Evolutionary conservation across 192 early-diverging fungal species (phyloP).

Genomic region (Umbelopsis sp.): DNA sequence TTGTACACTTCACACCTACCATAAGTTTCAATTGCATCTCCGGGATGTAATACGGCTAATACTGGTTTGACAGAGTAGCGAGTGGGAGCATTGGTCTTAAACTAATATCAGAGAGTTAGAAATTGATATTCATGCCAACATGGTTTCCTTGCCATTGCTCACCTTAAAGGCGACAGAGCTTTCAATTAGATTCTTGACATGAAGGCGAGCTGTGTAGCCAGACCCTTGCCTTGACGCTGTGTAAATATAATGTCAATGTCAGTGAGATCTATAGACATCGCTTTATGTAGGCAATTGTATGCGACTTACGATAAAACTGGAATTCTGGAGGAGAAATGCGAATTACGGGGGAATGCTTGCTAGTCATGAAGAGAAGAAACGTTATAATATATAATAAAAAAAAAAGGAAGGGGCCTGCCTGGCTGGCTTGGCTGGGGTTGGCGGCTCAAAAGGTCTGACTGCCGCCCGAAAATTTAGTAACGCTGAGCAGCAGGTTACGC

Average conservation of each 20-base stretch:
- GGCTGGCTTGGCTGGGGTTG: no score
- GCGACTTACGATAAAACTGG: slow-evolving; percentile 18
- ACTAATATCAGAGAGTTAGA: slow-evolving; percentile 16
- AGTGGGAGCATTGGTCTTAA: slow-evolving; percentile 49
- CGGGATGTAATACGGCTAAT: slow-evolving; percentile 40
- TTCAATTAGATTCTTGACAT: slow-evolving; percentile 36
- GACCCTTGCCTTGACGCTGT: slow-evolving; percentile 40
- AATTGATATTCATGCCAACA: background rate
- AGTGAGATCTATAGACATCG: background rate
- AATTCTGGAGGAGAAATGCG: slow-evolving; percentile 27
- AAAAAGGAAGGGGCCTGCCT: no score
- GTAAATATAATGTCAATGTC: background rate
- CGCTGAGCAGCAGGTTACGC: slow-evolving; percentile 1
- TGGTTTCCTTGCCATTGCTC: background rate
- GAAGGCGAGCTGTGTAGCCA: slow-evolving; percentile 41
- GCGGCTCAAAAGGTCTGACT: background rate
- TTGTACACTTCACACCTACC: slow-evolving; percentile 20
- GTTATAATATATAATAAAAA: background rate
- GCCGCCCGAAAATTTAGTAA: slow-evolving; percentile 3
- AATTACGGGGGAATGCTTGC: slow-evolving; percentile 20
- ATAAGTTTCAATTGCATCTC: slow-evolving; percentile 45
- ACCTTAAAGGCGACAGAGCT: slow-evolving; percentile 40
- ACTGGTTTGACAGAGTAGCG: slow-evolving; percentile 48
- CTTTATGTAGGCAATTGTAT: background rate
- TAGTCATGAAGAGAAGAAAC: background rate